phyloP scores from a whole-genome alignment of 1,139 yeast species.

The Blastobotrys petasosporus region DNA sequence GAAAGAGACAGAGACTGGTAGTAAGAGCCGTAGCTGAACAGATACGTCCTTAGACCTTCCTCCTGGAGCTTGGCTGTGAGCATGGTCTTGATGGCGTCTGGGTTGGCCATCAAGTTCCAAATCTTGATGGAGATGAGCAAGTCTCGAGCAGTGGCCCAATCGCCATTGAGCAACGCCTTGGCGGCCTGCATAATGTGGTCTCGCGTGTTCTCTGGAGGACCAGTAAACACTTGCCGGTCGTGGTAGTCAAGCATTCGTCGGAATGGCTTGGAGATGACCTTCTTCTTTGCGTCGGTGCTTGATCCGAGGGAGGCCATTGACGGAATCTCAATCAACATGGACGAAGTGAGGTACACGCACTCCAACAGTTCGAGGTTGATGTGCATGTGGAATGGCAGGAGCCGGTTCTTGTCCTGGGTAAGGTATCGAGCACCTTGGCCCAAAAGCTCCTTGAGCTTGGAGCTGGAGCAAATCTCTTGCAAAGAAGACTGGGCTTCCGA shows the following conservation, averaged over 20 bases:
- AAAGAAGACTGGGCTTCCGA: slow-evolving; percentile 83
- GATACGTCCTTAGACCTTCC: slow-evolving; percentile 85
- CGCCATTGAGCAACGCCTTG: slow-evolving; percentile 79
- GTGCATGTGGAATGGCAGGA: slow-evolving; percentile 97
- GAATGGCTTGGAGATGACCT: slow-evolving; percentile 73
- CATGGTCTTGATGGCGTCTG: slow-evolving; percentile 59
- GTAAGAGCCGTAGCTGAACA: slow-evolving; percentile 74
- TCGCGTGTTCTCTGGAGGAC: slow-evolving; percentile 96
- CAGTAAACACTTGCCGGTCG: slow-evolving; percentile 91
- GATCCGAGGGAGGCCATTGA: slow-evolving; percentile 61
- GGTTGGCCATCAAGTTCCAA: slow-evolving; percentile 78
- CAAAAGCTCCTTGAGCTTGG: slow-evolving; percentile 82
- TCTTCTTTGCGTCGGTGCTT: slow-evolving; percentile 52
- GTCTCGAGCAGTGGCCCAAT: slow-evolving; percentile 76
- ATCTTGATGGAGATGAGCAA: slow-evolving; percentile 73
- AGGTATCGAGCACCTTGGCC: slow-evolving; percentile 78
- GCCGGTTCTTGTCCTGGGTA: slow-evolving; percentile 66
- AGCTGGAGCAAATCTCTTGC: slow-evolving; percentile 82
- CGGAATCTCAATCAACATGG: slow-evolving; percentile 88
- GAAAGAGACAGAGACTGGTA: slow-evolving; percentile 70
- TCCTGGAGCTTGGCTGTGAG: slow-evolving; percentile 73
- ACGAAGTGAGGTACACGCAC: slow-evolving; percentile 86
- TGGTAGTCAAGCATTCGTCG: slow-evolving; percentile 88
- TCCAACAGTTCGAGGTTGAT: slow-evolving; percentile 92
- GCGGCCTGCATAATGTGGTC: slow-evolving; percentile 95